Evolutionary conservation across 2,329 filamentous ascomycete genomes (phyloP).

Genomic region (Fusarium globosum): DNA sequence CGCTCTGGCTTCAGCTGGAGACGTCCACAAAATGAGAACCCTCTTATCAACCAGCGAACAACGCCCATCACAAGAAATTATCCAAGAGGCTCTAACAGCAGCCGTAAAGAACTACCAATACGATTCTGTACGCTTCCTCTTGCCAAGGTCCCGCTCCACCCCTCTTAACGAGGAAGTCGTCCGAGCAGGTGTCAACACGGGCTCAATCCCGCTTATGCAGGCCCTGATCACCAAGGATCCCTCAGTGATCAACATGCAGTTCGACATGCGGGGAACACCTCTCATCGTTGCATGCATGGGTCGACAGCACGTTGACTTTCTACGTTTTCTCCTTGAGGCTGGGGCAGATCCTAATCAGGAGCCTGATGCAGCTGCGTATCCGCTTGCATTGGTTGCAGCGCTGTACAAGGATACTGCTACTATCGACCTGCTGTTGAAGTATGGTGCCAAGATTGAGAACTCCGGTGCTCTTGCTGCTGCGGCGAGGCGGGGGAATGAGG

Average conservation of each 20-base stretch:
- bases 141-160: rapidly evolving
- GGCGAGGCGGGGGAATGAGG: background rate
- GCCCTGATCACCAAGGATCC: background rate
- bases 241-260: background rate
- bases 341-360: conserved; percentile 1
- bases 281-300: background rate
- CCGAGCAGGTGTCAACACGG: background rate
- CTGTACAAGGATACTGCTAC: background rate
- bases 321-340: background rate
- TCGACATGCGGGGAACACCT: background rate
- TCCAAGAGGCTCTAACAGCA: background rate
- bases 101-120: background rate
- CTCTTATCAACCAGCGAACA: background rate
- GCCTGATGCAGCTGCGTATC: background rate
- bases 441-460: background rate
- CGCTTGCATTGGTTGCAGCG: background rate
- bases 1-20: background rate
- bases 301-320: background rate
- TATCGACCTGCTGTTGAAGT: background rate
- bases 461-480: background rate
- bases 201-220: background rate
- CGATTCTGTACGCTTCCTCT: background rate
- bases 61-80: background rate
- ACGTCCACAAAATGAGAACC: background rate
- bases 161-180: background rate